Conservation (phyloP, 2,329 filamentous ascomycete genomes). For the Xylariaceae sp. region DNA sequence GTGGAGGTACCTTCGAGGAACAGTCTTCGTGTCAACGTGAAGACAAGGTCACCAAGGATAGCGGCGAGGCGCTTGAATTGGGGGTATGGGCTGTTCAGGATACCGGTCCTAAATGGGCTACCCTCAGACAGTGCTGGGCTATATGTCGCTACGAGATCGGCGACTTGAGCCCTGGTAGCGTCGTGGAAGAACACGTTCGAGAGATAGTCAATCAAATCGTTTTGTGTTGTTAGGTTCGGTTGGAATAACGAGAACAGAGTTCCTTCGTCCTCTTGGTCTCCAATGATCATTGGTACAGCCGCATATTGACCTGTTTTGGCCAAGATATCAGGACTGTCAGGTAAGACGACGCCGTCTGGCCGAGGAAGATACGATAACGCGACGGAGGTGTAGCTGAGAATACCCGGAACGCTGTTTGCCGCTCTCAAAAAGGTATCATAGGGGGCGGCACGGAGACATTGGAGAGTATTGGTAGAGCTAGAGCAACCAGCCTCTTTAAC, state of each 20-base stretch:
- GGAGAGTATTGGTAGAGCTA: slow-evolving; percentile 61
- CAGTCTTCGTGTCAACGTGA: slow-evolving; percentile 72
- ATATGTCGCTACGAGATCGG: slow-evolving; percentile 68
- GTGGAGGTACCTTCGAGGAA: slow-evolving; percentile 60
- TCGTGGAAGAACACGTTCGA: slow-evolving; percentile 57
- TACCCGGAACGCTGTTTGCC: slow-evolving; percentile 71
- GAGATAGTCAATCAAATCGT: slow-evolving; percentile 70
- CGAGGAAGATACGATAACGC: slow-evolving; percentile 77
- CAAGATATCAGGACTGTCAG: slow-evolving; percentile 67
- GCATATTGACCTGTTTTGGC: slow-evolving; percentile 60
- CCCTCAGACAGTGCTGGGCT: slow-evolving; percentile 62
- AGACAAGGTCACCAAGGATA: slow-evolving; percentile 76
- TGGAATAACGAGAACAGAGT: slow-evolving; percentile 77
- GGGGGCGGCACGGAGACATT: slow-evolving; percentile 68
- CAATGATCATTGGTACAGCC: slow-evolving; percentile 69
- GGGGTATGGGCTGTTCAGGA: slow-evolving; percentile 75
- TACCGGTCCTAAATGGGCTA: slow-evolving; percentile 73
- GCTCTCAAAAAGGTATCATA: slow-evolving; percentile 70
- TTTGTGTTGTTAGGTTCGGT: slow-evolving; percentile 68
- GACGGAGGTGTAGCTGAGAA: slow-evolving; percentile 72
- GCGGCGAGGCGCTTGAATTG: slow-evolving; percentile 80
- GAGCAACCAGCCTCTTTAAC: slow-evolving; percentile 68
- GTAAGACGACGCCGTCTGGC: slow-evolving; percentile 70
- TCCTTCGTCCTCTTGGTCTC: slow-evolving; percentile 82
- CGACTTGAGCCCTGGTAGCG: slow-evolving; percentile 58